Conservation (phyloP, 441 rosid species). For the Hura crepitans region DNA sequence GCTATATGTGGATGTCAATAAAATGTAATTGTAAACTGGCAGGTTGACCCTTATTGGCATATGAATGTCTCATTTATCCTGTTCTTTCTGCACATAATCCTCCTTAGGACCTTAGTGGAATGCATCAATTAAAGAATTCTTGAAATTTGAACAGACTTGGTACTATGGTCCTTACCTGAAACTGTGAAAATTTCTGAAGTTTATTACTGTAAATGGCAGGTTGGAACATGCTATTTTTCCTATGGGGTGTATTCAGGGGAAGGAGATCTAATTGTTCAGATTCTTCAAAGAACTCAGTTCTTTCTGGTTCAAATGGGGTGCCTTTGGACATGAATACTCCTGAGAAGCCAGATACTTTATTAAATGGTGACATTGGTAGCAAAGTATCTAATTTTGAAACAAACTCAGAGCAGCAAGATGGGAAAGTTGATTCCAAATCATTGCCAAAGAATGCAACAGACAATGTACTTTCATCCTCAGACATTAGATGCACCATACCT, state of each 20-base stretch:
- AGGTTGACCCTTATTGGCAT: neutral
- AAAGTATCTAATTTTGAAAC: conserved; percentile 28
- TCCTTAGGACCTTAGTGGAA: neutral
- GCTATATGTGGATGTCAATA: neutral
- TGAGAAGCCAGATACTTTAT: conserved; percentile 21
- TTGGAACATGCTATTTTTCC: conserved; percentile 84
- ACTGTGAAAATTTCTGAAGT: conserved; percentile 7
- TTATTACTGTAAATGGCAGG: conserved; percentile 51
- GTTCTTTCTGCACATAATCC: neutral
- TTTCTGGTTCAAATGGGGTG: conserved; percentile 36
- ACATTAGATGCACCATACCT: conserved; percentile 29
- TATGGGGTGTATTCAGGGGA: conserved; percentile 95
- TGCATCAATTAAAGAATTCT: neutral
- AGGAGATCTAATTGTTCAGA: conserved; percentile 41
- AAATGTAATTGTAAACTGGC: neutral
- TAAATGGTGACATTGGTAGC: conserved; percentile 28
- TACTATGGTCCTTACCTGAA: neutral
- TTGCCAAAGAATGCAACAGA: conserved; percentile 22
- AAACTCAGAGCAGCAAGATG: conserved; percentile 28
- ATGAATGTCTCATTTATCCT: neutral
- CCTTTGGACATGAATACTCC: conserved; percentile 30
- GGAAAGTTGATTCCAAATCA: conserved; percentile 26
- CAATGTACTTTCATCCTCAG: conserved; percentile 25
- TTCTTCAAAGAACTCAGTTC: conserved; percentile 33
- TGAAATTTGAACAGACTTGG: neutral